Evolutionary conservation across 768 basidiomycete species (phyloP).

Genomic region (Mycena rosella): DNA sequence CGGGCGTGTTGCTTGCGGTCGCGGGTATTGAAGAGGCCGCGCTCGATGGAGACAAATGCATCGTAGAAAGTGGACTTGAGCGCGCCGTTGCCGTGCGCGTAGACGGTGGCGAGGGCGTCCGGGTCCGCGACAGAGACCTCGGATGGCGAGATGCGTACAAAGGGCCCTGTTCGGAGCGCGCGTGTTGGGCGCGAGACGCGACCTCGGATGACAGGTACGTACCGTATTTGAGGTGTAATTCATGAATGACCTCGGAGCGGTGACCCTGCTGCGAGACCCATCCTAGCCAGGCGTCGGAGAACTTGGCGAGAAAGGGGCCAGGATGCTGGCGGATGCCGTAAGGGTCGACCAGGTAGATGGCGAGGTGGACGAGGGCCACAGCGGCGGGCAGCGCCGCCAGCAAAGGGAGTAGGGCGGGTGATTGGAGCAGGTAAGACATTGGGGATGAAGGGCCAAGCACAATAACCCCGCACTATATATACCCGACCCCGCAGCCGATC

Average conservation of each 20-base stretch:
- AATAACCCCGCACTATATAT: background rate
- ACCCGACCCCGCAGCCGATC: slow-evolving; percentile 5
- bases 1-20: slow-evolving; percentile 84
- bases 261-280: slow-evolving; percentile 75
- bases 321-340: slow-evolving; percentile 71
- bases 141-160: slow-evolving; percentile 81
- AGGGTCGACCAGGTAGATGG: slow-evolving; percentile 69
- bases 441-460: background rate
- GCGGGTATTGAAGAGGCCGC: slow-evolving; percentile 85
- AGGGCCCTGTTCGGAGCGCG: slow-evolving; percentile 58
- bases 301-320: slow-evolving; percentile 79
- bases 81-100: slow-evolving; percentile 88
- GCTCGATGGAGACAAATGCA: slow-evolving; percentile 80
- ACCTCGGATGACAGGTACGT: slow-evolving; percentile 35
- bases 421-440: slow-evolving; percentile 18
- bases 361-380: slow-evolving; percentile 53
- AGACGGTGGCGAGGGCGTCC: slow-evolving; percentile 78
- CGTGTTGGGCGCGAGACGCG: background rate
- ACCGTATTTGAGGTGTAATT: slow-evolving; percentile 83
- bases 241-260: slow-evolving; percentile 80
- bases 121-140: slow-evolving; percentile 85
- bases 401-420: background rate
- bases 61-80: slow-evolving; percentile 86
- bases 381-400: slow-evolving; percentile 39
- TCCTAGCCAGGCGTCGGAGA: slow-evolving; percentile 82